Evolutionary conservation across 768 basidiomycete species (phyloP).

Genomic region (Tylopilus subfusipes): DNA sequence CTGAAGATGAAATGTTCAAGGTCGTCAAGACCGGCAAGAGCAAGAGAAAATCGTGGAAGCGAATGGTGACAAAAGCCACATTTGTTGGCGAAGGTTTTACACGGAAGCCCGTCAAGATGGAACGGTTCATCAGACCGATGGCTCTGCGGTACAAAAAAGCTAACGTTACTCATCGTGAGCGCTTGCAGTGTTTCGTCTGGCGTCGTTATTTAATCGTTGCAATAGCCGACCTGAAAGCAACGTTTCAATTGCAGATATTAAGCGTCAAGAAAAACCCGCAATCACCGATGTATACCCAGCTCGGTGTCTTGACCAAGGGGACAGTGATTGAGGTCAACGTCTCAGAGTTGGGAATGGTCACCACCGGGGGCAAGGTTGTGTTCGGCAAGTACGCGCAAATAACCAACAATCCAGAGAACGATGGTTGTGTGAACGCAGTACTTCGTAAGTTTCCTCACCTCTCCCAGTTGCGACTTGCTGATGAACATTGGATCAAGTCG

Average conservation of each 20-base stretch:
- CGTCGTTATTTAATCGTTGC: background rate
- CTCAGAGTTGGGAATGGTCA: conserved; percentile 97
- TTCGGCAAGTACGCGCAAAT: conserved; percentile 93
- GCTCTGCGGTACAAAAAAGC: conserved; percentile 97
- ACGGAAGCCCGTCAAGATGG: conserved; percentile 98
- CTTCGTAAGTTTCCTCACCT: conserved; percentile 57
- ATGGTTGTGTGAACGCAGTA: conserved; percentile 94
- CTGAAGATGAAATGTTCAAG: conserved; percentile 99
- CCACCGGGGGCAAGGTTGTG: conserved; percentile 92
- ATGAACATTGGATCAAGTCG: conserved; percentile 19
- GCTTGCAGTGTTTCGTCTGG: background rate
- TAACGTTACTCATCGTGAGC: conserved; percentile 95
- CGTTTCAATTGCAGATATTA: conserved; percentile 96
- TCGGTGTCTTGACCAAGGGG: conserved; percentile 97
- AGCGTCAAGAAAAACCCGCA: conserved; percentile 99
- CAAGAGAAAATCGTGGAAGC: conserved; percentile 96
- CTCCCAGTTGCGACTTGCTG: background rate
- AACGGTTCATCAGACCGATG: conserved; percentile 96
- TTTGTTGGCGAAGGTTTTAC: conserved; percentile 99
- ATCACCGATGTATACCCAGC: conserved; percentile 95
- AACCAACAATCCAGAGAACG: conserved; percentile 94
- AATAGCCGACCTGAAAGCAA: conserved; percentile 92
- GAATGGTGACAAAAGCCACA: conserved; percentile 99
- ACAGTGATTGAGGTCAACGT: conserved; percentile 99
- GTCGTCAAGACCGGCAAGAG: conserved; percentile 97